These are phyloP conservation scores for Ganoderma resinaceum DNA, from an alignment of 1,284 basidiomycete genomes.

Conservation along the genomic window DNA sequence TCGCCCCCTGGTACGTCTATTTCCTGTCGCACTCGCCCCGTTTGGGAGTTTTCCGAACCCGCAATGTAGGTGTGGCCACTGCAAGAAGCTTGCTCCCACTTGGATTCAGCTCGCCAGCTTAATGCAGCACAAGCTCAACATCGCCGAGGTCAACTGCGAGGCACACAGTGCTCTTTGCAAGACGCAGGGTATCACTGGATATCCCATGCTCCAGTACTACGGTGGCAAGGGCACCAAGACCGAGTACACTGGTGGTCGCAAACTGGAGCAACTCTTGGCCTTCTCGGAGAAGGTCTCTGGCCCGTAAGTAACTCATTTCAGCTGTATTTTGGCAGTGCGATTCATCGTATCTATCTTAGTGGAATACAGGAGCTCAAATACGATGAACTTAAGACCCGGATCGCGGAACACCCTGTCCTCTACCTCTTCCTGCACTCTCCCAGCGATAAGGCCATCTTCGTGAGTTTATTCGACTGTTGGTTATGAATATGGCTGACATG, in stretches of 20 bases:
- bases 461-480: constrained; percentile 39
- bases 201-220: constrained; percentile 82
- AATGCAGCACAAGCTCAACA: constrained; percentile 72
- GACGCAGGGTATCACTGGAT: constrained; percentile 72
- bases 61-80: constrained; percentile 78
- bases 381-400: constrained; percentile 57
- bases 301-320: constrained; percentile 30
- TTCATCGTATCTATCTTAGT: constrained; percentile 39
- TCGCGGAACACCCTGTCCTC: constrained; percentile 66
- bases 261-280: constrained; percentile 68
- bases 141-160: constrained; percentile 91
- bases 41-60: not conserved
- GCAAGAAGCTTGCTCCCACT: constrained; percentile 86
- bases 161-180: constrained; percentile 71
- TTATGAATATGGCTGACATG: not conserved
- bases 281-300: constrained; percentile 72
- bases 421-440: constrained; percentile 77
- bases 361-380: constrained; percentile 54
- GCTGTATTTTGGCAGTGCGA: not conserved
- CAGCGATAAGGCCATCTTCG: constrained; percentile 49
- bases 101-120: constrained; percentile 78
- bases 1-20: constrained; percentile 78
- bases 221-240: constrained; percentile 53
- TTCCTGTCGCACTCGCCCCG: no score
- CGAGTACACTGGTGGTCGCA: constrained; percentile 77